A percentile compares a stretch with the other conserved stretches of the same genome.
Evolutionary conservation across 805 yeast species (phyloP).

Genomic region (Nakazawaea anatomiae): DNA sequence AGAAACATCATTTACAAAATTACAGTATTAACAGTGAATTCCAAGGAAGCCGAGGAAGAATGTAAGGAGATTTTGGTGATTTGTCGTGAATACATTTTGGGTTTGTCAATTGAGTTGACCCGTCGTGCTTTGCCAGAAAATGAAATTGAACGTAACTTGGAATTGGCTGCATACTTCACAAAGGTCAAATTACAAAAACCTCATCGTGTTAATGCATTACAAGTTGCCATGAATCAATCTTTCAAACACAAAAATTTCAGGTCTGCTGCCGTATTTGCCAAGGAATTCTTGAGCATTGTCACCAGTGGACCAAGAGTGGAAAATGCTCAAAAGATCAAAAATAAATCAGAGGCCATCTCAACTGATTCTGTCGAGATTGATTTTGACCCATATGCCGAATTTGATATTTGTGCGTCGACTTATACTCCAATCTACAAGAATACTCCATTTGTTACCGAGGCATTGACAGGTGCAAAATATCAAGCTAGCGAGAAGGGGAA

Average conservation of each 20-base stretch:
- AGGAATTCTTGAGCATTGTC: slow-evolving; percentile 67
- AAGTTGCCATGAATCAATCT: slow-evolving; percentile 92
- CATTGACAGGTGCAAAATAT: slow-evolving; percentile 87
- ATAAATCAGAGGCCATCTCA: slow-evolving; percentile 72
- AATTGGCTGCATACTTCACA: slow-evolving; percentile 94
- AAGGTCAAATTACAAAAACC: slow-evolving; percentile 73
- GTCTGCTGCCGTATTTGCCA: slow-evolving; percentile 85
- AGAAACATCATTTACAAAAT: slow-evolving; percentile 73
- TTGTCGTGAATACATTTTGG: slow-evolving; percentile 88
- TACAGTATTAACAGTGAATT: slow-evolving; percentile 63
- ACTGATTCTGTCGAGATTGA: slow-evolving; percentile 86
- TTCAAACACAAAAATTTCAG: slow-evolving; percentile 85
- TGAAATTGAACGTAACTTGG: slow-evolving; percentile 79
- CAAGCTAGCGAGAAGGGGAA: slow-evolving; percentile 73
- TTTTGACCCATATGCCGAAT: slow-evolving; percentile 88
- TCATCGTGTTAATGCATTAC: slow-evolving; percentile 82
- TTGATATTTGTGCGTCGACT: slow-evolving; percentile 83
- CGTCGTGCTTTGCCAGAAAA: slow-evolving; percentile 76
- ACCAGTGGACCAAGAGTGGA: slow-evolving; percentile 79
- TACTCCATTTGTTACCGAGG: slow-evolving; percentile 62
- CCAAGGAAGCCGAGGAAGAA: slow-evolving; percentile 70
- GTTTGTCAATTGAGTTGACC: slow-evolving; percentile 82
- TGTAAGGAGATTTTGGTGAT: slow-evolving; percentile 64
- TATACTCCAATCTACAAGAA: slow-evolving; percentile 86
- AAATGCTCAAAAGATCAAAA: slow-evolving; percentile 78